phyloP scores from a whole-genome alignment of 441 rosid genomes.

The Populus tomentosa region DNA sequence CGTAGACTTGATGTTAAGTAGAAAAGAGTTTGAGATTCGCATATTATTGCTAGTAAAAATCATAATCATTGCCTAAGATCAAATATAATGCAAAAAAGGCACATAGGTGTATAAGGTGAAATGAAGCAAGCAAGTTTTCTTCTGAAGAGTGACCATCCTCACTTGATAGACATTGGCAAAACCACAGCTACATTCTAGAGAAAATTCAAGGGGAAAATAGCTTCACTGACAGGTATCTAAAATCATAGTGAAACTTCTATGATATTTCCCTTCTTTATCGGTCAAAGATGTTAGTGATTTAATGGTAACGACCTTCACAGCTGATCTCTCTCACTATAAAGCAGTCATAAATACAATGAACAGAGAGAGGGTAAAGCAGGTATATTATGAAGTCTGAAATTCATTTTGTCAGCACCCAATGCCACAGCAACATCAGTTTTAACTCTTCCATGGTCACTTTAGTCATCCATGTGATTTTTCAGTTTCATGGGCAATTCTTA shows the following conservation, averaged over 20 bases:
- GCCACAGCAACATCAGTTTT: not conserved
- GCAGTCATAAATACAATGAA: not conserved
- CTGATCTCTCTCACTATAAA: not conserved
- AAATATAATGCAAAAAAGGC: not conserved
- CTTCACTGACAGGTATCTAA: not conserved
- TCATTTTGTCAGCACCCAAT: not conserved
- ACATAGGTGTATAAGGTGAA: not conserved
- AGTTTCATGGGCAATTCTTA: not conserved
- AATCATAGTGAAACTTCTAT: not conserved
- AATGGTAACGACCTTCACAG: not conserved
- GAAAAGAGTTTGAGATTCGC: not conserved
- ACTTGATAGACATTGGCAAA: not conserved
- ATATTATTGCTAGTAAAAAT: not conserved
- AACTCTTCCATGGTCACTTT: not conserved
- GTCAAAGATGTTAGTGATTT: not conserved
- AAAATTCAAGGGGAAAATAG: not conserved
- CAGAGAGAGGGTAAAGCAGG: not conserved
- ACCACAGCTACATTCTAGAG: not conserved
- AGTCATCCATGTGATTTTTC: not conserved
- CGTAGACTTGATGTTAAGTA: not conserved
- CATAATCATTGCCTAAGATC: not conserved
- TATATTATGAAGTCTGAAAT: not conserved
- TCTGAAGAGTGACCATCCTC: not conserved
- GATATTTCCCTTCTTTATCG: not conserved
- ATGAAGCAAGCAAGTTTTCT: not conserved